Evolutionary conservation across 495 filamentous ascomycete genomes (phyloP), one percentile per base, ranked within the genome.

Genomic region (Tuber aestivum): DNA sequence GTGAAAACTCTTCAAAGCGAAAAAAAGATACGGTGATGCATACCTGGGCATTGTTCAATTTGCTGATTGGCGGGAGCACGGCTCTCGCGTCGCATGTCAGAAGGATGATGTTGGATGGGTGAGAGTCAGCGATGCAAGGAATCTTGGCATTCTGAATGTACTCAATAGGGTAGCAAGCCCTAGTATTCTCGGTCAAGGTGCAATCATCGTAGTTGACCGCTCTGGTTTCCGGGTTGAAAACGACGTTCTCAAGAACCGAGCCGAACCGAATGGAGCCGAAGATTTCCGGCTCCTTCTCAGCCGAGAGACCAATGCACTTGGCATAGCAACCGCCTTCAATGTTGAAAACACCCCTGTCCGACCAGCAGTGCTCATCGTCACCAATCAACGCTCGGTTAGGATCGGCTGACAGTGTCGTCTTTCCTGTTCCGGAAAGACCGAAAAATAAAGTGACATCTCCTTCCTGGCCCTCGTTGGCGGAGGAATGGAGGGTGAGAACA

Each of bases 351-450:
- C 95, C 95, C 44, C 84, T 89, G 84, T 99, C 95, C 81, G 91
- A 94, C 95, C 95, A 99, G 91, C 94, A 97, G 89, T 99, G 95
- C 90, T 99, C 95, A 85, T 99, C 95, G 82, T 99, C 95, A 86
- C 95, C 95, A 81, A 99, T 99, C 78, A 99, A 86, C 74, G 92
- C 91, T 84, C 95, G 93, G 87, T 98, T 97, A 84, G 93, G 93
- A 84, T 99, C 95, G 70, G 95, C 95, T 74, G 95, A 98, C 71
- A 99, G 88, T 40, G 95, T 99, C 72, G 95, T 99, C 91, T 99
- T 99, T 85, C 95, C 95, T 70, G 95, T 99, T 80, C 95, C 95
- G 27, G 95, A 99, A 72, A 99, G 91, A 83, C 95, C 95, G 87
- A 99, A 99, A 92, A 99, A 99, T 80, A 99, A 93, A 27, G 95